Percentiles rank a stretch among this genome's conserved stretches.
phyloP scores from a whole-genome alignment of 768 basidiomycete genomes.

The Podaxis sp. region DNA sequence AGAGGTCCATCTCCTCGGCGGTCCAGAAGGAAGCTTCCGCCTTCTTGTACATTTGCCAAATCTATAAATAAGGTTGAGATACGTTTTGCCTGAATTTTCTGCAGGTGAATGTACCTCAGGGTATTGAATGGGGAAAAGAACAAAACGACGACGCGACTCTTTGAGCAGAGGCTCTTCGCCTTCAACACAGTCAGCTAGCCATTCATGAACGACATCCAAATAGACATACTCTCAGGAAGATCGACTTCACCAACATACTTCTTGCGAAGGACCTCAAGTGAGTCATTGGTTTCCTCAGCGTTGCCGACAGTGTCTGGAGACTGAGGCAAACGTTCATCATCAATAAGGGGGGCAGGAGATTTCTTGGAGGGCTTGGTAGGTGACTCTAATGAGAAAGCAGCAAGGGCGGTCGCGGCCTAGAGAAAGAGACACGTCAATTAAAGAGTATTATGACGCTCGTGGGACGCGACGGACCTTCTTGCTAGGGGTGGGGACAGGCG shows the following conservation, averaged over 20 bases:
- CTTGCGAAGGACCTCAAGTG: slow-evolving; percentile 24
- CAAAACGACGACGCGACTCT: slow-evolving; percentile 79
- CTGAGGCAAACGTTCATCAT: slow-evolving; percentile 30
- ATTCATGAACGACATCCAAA: slow-evolving; percentile 26
- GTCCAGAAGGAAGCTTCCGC: slow-evolving; percentile 97
- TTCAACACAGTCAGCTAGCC: slow-evolving; percentile 25
- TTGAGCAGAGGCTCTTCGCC: slow-evolving; percentile 83
- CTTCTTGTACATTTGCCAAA: slow-evolving; percentile 98
- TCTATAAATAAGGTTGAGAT: slow-evolving; percentile 39
- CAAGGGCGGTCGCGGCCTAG: slow-evolving; percentile 41
- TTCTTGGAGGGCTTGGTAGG: slow-evolving; percentile 30
- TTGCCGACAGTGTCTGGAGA: slow-evolving; percentile 30
- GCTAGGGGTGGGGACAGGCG: slow-evolving; percentile 41
- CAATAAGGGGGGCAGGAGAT: slow-evolving; percentile 18
- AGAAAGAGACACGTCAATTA: slow-evolving; percentile 5
- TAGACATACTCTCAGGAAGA: slow-evolving; percentile 52
- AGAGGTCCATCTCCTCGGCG: slow-evolving; percentile 90
- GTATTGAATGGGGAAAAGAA: slow-evolving; percentile 93
- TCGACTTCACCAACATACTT: slow-evolving; percentile 73
- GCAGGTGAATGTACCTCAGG: slow-evolving; percentile 57
- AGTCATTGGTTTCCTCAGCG: slow-evolving; percentile 19
- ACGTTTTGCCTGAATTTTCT: not conserved
- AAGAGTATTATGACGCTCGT: slow-evolving; percentile 7
- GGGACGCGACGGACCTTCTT: slow-evolving; percentile 38
- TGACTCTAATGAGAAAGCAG: slow-evolving; percentile 37